Evolutionary conservation across 805 yeast species (phyloP).

Genomic region (Candida rishiriensis): DNA sequence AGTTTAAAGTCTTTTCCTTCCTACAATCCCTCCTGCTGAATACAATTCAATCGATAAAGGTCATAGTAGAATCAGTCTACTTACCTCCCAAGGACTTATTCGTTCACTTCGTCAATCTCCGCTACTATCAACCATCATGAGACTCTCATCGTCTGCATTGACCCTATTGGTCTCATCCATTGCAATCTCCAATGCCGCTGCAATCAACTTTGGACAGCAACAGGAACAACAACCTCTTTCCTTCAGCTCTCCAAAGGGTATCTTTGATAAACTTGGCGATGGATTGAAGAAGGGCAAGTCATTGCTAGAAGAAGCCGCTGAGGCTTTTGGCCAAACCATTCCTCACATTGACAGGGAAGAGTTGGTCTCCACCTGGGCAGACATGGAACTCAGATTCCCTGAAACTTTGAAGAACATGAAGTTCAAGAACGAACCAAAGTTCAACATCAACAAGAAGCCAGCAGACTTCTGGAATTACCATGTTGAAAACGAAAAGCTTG

Average conservation of each 20-base stretch:
- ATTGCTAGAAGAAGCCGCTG: constrained; percentile 41
- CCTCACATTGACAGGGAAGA: constrained; percentile 42
- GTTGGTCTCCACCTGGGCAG: constrained; percentile 54
- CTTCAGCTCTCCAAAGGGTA: constrained; percentile 1
- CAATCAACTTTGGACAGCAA: constrained; percentile 3
- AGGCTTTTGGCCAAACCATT: constrained; percentile 46
- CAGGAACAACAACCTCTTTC: constrained; percentile 8
- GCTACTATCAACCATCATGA: background rate
- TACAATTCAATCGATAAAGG: too few relatives aligned
- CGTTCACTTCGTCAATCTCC: background rate
- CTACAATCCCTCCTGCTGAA: too few relatives aligned
- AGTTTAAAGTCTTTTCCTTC: too few relatives aligned
- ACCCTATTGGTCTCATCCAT: constrained; percentile 4
- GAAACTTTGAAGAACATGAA: constrained; percentile 46
- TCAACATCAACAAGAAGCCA: constrained; percentile 31
- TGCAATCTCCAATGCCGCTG: constrained; percentile 6
- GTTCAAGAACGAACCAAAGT: constrained; percentile 47
- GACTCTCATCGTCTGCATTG: constrained; percentile 6
- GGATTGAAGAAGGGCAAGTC: constrained; percentile 9
- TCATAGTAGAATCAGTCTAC: too few relatives aligned
- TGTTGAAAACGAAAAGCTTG: constrained; percentile 31
- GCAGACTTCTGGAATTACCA: constrained; percentile 32
- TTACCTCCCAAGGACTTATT: too few relatives aligned
- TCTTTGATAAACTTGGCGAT: background rate
- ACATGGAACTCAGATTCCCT: constrained; percentile 59